Percentiles rank a stretch among this genome's conserved stretches.
Evolutionary conservation across 768 basidiomycete species (phyloP).

Genomic region (Leccinum obscurum): DNA sequence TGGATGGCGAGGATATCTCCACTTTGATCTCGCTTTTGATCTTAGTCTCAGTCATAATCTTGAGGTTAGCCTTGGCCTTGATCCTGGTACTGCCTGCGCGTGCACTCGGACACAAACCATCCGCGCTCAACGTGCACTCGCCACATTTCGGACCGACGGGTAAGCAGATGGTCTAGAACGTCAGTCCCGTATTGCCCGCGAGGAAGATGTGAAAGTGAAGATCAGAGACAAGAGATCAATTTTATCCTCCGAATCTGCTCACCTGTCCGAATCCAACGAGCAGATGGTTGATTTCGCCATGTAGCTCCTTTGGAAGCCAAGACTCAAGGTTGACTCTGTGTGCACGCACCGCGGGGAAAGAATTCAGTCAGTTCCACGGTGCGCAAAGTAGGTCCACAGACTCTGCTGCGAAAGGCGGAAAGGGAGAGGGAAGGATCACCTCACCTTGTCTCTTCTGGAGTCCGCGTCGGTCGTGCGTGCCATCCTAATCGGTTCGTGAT

Average conservation of each 20-base stretch:
- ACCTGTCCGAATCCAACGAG: slow-evolving; percentile 89
- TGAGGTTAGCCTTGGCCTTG: slow-evolving; percentile 15
- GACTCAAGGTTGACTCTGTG: slow-evolving; percentile 74
- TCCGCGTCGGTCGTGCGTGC: slow-evolving; percentile 84
- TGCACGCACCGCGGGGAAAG: no score
- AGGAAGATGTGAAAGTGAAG: background rate
- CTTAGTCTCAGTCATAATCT: slow-evolving; percentile 42
- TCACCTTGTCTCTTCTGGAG: slow-evolving; percentile 85
- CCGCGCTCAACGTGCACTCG: slow-evolving; percentile 54
- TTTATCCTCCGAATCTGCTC: slow-evolving; percentile 6
- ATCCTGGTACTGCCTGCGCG: slow-evolving; percentile 23
- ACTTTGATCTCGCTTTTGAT: background rate
- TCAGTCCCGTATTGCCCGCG: background rate
- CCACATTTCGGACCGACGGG: slow-evolving; percentile 68
- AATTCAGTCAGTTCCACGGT: background rate
- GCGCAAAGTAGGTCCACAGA: background rate
- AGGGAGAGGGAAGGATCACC: background rate
- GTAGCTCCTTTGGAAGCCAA: slow-evolving; percentile 76
- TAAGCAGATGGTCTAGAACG: slow-evolving; percentile 58
- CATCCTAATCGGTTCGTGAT: slow-evolving; percentile 93
- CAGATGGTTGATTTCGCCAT: slow-evolving; percentile 74
- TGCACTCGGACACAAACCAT: slow-evolving; percentile 69
- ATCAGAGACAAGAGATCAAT: background rate
- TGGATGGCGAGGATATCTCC: background rate
- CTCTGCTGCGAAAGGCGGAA: background rate